Evolutionary conservation across 2,329 filamentous ascomycete genomes (phyloP), one percentile per base, ranked within the genome.

Genomic region (Parafenestella ontariensis): DNA sequence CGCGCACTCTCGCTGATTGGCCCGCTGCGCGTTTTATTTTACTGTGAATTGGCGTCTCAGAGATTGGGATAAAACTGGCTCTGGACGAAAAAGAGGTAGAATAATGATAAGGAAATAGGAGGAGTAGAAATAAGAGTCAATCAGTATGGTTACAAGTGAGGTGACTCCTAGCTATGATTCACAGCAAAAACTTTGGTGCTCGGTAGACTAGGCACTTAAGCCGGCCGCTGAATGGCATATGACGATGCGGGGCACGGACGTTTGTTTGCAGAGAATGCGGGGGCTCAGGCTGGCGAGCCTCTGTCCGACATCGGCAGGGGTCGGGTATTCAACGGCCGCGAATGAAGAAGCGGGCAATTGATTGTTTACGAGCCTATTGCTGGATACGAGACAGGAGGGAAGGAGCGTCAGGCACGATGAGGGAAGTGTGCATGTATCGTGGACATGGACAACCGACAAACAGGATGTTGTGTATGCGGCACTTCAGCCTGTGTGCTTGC

Each of bases 161-260:
- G 18, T 42, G 39, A 39, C 18, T 10, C 2, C 9, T 17, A 28
- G 48, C 24, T 56, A 52, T 63, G 60, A 64, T 46, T 61, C 61
- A 62, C 56, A 47, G 49, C 17, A 57, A 62, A 62, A 62, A 53
- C 33, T 52, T 51, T 50, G 47, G 56, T 45, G 52, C 56, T 59
- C 52, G 56, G 56, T 55, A 39, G 29, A 46, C 57, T 52, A 51
- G 49, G 51, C 29, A 52, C 20, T 34, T 43, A 45, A 52, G 52
- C 45, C 42, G 41, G 23, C 23, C 41, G 23, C 17, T 43, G 41
- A 40, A 24, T 40, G 37, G 50, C 40, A 36, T 59, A 62, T 61
- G 57, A 62, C 57, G 52, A 58, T 54, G 54, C 54, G 58, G 58
- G 58, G 54, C 50, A 53, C 24, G 24, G 41, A 29, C 24, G 9